Base-by-base conservation (phyloP, 176 grass and related monocot species). In the Panicum miliaceum region DNA sequence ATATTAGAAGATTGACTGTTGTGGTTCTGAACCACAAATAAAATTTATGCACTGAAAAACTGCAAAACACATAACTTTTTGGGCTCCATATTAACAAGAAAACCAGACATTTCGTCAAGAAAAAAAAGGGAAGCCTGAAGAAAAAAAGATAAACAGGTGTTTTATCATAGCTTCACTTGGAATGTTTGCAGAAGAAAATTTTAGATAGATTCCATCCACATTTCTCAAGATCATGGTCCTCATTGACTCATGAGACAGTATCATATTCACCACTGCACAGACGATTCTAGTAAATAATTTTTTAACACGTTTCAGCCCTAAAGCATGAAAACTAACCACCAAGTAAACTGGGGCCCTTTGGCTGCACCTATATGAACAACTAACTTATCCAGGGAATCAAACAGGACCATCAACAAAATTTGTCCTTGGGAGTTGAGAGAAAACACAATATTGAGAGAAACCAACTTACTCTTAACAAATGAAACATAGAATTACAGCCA, bases 161-260 rank as follows among this genome's bases (percentile, higher is more conserved):
- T 12, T 80, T 20, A 84, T 65, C 9, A 25, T 26, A 68, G 18
- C 51, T 59, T 67, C 42, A 65, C 4, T 50, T 41, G 35, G 42
- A 32, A 27, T 27, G 35, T 42, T 68, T 8, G 23, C 20, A 7
- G 64, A 22, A 88, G 56, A 72, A 79, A 59, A 68, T 12, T 20
- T 88, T 40, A 65, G 8, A 29, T 53, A 57, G 46, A 79, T 46
- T 79, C 46, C 15, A 48, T 48, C 38, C 53, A 82, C 14, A 68
- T 48, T 65, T 84, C 47, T 79, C 71, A 50, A 54, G 32, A 67
- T 25, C 7, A 69, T 52, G 18, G n/a, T 70, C 40, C 41, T 15
- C 9, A 43, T 36, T 57, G 27, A 73, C 58, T 79, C 60, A 73
- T 46, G 29, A 75, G 6, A 22, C 22, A 76, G 68, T 26, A 65